Conservation (phyloP, 169 alveolate species). For the Plasmodium adleri region DNA sequence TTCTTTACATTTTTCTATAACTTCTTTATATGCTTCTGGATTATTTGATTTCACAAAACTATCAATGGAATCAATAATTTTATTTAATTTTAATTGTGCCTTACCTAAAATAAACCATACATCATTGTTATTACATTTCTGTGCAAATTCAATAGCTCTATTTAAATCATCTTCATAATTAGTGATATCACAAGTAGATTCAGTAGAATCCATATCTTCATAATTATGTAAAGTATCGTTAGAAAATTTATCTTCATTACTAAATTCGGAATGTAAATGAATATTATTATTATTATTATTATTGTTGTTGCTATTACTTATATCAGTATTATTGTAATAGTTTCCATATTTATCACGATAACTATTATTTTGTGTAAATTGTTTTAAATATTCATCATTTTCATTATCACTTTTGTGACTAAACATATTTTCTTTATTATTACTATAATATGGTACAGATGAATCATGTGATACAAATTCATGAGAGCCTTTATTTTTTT, state of each 20-base stretch:
- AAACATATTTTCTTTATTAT: neutral
- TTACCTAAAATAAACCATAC: constrained; percentile 97
- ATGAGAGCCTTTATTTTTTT: neutral
- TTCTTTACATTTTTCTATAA: constrained; percentile 69
- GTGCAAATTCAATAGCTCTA: constrained; percentile 91
- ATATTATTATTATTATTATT: neutral
- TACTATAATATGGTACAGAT: constrained; percentile 1
- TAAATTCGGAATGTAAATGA: too few species aligned
- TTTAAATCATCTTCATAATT: constrained; percentile 83
- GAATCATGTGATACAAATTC: constrained; percentile 16
- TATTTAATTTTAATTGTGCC: constrained; percentile 92
- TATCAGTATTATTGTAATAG: neutral
- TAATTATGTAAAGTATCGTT: constrained; percentile 65
- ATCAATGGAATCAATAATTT: constrained; percentile 95
- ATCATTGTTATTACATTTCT: constrained; percentile 83
- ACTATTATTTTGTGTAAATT: constrained; percentile 2
- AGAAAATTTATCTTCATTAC: neutral
- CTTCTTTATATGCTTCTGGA: constrained; percentile 74
- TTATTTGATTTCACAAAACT: constrained; percentile 87
- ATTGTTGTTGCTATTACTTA: neutral
- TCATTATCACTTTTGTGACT: neutral
- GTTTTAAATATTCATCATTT: constrained; percentile 10
- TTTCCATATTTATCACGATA: constrained; percentile 7
- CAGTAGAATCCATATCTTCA: constrained; percentile 72
- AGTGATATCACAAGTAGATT: constrained; percentile 34